These are phyloP conservation scores for Neurospora intermedia DNA, from an alignment of 495 filamentous ascomycete species.

Conservation along the genomic window DNA sequence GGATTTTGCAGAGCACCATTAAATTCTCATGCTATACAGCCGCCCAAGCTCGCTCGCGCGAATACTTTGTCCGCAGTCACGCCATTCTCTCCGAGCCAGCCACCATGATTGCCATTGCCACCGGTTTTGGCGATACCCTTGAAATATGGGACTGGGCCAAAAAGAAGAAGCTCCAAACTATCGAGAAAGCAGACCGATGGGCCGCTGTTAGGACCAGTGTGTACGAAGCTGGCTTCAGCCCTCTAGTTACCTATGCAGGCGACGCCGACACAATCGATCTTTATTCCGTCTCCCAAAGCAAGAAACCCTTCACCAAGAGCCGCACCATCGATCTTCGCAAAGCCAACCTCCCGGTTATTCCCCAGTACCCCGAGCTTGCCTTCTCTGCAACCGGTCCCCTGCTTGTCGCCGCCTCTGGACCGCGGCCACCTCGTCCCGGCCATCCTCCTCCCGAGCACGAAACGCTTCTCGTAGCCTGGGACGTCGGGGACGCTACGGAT, in stretches of 20 bases:
- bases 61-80: slow-evolving; percentile 30
- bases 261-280: slow-evolving; percentile 35
- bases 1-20: slow-evolving; percentile 18
- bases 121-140: slow-evolving; percentile 24
- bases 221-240: slow-evolving; percentile 19
- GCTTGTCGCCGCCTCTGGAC: slow-evolving; percentile 24
- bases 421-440: slow-evolving; percentile 20
- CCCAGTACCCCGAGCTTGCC: slow-evolving; percentile 27
- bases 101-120: slow-evolving; percentile 23
- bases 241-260: slow-evolving; percentile 22
- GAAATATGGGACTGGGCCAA: slow-evolving; percentile 29
- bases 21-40: slow-evolving; percentile 26
- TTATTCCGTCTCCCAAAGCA: slow-evolving; percentile 57
- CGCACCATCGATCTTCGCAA: slow-evolving; percentile 54
- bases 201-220: slow-evolving; percentile 22
- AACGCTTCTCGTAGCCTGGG: slow-evolving; percentile 25
- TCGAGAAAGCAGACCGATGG: slow-evolving; percentile 26
- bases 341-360: slow-evolving; percentile 21
- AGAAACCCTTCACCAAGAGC: slow-evolving; percentile 59
- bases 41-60: slow-evolving; percentile 23
- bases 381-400: slow-evolving; percentile 25
- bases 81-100: slow-evolving; percentile 25
- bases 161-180: slow-evolving; percentile 24
- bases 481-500: slow-evolving; percentile 11
- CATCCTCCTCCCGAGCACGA: slow-evolving; percentile 25